phyloP scores from a whole-genome alignment of 139 green algal genomes.

The Zygnema circumcarinatum region DNA sequence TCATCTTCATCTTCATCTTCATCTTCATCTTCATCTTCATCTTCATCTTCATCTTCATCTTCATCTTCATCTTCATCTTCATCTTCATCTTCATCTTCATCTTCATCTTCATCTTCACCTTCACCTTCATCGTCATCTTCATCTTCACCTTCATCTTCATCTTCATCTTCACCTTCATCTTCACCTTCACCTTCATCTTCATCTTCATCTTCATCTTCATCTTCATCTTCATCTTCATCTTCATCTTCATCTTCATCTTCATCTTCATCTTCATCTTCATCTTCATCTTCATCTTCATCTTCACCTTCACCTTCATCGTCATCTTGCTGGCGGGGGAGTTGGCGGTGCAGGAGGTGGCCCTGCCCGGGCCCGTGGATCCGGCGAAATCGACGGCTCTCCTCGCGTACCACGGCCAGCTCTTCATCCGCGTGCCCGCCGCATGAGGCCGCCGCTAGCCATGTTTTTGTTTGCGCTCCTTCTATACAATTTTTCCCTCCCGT shows the following conservation, averaged over 20 bases:
- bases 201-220: not conserved
- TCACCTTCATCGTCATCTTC: too few species aligned
- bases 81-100: not conserved
- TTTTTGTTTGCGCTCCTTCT: slow-evolving; percentile 80
- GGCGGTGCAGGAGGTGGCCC: not conserved
- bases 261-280: not conserved
- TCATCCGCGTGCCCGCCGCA: not conserved
- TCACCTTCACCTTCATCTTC: too few species aligned
- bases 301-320: too few species aligned
- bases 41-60: not conserved
- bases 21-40: not conserved
- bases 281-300: not conserved
- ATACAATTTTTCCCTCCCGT: slow-evolving; percentile 47
- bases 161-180: too few species aligned
- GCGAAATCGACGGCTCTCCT: not conserved
- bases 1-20: not conserved
- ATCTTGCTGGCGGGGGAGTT: not conserved
- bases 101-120: not conserved
- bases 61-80: not conserved
- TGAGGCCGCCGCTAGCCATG: slow-evolving; percentile 49
- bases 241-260: not conserved
- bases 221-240: not conserved
- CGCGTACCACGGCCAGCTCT: not conserved
- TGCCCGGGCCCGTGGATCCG: not conserved
- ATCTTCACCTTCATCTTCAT: too few species aligned